phyloP scores from a whole-genome alignment of 257 asterid genomes.

The Nicotiana sylvestris region DNA sequence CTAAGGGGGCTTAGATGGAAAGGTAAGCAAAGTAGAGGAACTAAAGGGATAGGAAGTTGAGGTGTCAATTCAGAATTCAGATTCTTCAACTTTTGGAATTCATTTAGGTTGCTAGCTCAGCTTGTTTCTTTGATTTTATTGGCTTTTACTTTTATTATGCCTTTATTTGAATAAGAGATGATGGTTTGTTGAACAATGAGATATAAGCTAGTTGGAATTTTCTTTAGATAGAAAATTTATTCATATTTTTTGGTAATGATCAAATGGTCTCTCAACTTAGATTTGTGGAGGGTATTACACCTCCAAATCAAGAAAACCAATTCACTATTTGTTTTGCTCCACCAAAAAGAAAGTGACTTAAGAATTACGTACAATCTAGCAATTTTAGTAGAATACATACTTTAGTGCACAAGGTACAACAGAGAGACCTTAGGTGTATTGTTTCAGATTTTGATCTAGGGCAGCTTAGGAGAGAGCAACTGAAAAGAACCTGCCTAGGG shows the following conservation, averaged over 20 bases:
- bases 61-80: slow-evolving; percentile 22
- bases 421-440: not conserved
- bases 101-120: slow-evolving; percentile 9
- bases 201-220: slow-evolving; percentile 29
- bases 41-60: slow-evolving; percentile 18
- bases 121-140: slow-evolving; percentile 22
- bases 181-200: slow-evolving; percentile 46
- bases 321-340: slow-evolving; percentile 18
- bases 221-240: slow-evolving; percentile 14
- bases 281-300: slow-evolving; percentile 23
- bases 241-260: slow-evolving; percentile 14
- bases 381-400: not conserved
- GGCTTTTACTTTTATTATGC: slow-evolving; percentile 19
- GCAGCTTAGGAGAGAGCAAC: not conserved
- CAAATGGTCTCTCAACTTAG: slow-evolving; percentile 26
- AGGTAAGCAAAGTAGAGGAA: slow-evolving; percentile 27
- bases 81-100: slow-evolving; percentile 4
- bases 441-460: not conserved
- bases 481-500: not conserved
- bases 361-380: not conserved
- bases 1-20: slow-evolving; percentile 44
- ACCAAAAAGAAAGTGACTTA: slow-evolving; percentile 21
- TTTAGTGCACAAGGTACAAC: not conserved
- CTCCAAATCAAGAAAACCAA: not conserved
- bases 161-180: not conserved